Conservation (phyloP, 202 grass and related monocot species). For the Panicum hallii region DNA sequence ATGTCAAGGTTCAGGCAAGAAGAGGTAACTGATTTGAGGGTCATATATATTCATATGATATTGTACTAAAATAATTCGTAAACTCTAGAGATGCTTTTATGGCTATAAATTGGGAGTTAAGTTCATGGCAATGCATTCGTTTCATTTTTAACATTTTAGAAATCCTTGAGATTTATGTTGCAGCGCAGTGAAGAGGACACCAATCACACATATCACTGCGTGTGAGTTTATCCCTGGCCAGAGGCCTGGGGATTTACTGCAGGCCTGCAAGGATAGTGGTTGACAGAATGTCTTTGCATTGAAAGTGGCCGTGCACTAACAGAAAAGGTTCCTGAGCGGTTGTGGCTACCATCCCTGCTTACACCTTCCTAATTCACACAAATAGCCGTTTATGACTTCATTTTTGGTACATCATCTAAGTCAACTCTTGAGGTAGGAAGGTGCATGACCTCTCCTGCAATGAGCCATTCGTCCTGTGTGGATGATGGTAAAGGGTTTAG, state of each 20-base stretch:
- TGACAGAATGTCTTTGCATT: conserved; percentile 14
- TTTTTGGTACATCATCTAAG: conserved; percentile 27
- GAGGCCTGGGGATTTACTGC: conserved; percentile 13
- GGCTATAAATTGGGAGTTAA: neutral
- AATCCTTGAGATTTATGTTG: conserved; percentile 29
- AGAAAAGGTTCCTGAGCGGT: neutral
- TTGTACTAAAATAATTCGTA: conserved; percentile 15
- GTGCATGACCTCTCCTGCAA: conserved; percentile 48
- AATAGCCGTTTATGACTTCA: conserved; percentile 10
- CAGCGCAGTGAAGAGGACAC: conserved; percentile 15
- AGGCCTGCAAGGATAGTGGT: conserved; percentile 10
- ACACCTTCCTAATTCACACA: neutral
- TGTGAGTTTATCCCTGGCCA: neutral
- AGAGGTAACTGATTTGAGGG: conserved; percentile 57
- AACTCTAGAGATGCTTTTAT: neutral
- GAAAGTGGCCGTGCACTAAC: conserved; percentile 28
- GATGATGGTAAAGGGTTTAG: conserved; percentile 43
- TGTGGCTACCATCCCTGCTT: neutral
- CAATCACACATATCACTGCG: conserved; percentile 13
- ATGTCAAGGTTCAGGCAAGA: conserved; percentile 89
- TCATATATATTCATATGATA: conserved; percentile 20
- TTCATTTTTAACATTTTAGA: conserved; percentile 12
- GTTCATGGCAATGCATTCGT: neutral
- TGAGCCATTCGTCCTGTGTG: conserved; percentile 39
- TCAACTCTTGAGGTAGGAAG: conserved; percentile 38